Evolutionary conservation across 2,329 filamentous ascomycete genomes (phyloP), one percentile per base, ranked within the genome.

Genomic region (Fusarium udum): DNA sequence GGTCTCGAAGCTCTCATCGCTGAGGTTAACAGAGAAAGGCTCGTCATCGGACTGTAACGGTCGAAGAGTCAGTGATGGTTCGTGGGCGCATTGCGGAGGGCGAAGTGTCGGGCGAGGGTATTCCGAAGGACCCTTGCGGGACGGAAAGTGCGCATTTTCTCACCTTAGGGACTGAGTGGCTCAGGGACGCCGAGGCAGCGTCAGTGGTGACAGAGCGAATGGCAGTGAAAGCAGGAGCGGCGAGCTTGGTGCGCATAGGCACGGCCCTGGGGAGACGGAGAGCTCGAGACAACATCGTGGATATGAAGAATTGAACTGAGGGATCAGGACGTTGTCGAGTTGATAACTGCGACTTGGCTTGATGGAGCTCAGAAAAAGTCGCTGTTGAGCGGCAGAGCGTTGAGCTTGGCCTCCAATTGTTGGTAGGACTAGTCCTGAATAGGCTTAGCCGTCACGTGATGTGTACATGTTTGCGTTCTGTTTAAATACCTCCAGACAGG

Each of bases 1-100:
- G 67, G 96, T 98, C 90, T 99, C 96, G 87, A 98, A 99, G 87
- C 94, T 95, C 92, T 98, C 95, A 84, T 98, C 94, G 83, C 94
- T 97, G 83, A 99, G 92, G 81, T 91, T 92, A 83, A 99, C 91
- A 80, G 92, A 90, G 88, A 99, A 98, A 76, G 91, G 91, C 89
- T 97, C 93, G 81, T 98, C 94, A 84, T 98, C 95, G 84, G 95
- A 93, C 95, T 97, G 82, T 62, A 76, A 13, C 6, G 42, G 53
- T 60, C 64, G 31, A 51, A 45, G 8, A 34, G 72, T 80, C 61
- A 79, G 75, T 49, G 49, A 26, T 26, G 15, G 22, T 39, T 69
- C 48, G 43, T 42, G 39, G 16, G 37, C 32, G 36, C 42, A 59
- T 51, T n/a, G 31, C 26, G 20, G 55, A 34, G 22, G 46, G 37